A percentile compares a stretch with the other conserved stretches of the same genome.
phyloP scores from a whole-genome alignment of 495 filamentous ascomycete genomes.

The Podospora pseudopauciseta region DNA sequence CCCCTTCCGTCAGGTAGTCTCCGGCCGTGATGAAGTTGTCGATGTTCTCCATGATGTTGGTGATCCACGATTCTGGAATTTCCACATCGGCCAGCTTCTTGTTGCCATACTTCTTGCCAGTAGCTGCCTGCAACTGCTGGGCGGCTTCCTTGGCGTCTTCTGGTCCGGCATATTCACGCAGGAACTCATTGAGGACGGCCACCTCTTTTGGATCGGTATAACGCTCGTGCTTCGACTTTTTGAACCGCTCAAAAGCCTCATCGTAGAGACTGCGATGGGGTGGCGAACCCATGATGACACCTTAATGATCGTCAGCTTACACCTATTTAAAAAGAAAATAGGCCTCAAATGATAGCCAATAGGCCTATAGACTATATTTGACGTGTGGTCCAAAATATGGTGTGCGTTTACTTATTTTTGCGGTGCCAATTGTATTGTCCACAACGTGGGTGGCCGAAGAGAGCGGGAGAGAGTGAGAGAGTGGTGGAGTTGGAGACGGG shows the following conservation, averaged over 20 bases:
- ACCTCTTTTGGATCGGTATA: slow-evolving; percentile 22
- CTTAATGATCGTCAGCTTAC: not conserved
- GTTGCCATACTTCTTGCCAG: slow-evolving; percentile 24
- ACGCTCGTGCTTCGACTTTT: slow-evolving; percentile 9
- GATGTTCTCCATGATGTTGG: slow-evolving; percentile 30
- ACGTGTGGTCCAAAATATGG: too few relatives aligned
- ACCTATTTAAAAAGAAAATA: too few relatives aligned
- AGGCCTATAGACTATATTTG: too few relatives aligned
- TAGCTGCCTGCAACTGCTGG: slow-evolving; percentile 18
- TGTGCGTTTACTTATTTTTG: too few relatives aligned
- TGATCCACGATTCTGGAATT: slow-evolving; percentile 27
- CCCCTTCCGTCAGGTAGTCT: slow-evolving; percentile 22
- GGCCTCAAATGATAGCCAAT: too few relatives aligned
- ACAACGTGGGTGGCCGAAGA: too few relatives aligned
- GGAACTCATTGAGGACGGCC: slow-evolving; percentile 22
- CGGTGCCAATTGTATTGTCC: too few relatives aligned
- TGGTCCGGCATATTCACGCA: slow-evolving; percentile 15
- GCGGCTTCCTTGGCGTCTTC: slow-evolving; percentile 25
- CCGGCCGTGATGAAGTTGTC: slow-evolving; percentile 26
- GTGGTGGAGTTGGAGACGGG: too few relatives aligned
- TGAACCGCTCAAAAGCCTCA: slow-evolving; percentile 23
- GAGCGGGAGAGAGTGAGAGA: too few relatives aligned
- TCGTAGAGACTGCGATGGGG: slow-evolving; percentile 20
- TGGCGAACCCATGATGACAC: too few relatives aligned
- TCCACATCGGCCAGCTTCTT: slow-evolving; percentile 23